Conservation (phyloP, 305 asterid species). For the Coffea humblotiana region DNA sequence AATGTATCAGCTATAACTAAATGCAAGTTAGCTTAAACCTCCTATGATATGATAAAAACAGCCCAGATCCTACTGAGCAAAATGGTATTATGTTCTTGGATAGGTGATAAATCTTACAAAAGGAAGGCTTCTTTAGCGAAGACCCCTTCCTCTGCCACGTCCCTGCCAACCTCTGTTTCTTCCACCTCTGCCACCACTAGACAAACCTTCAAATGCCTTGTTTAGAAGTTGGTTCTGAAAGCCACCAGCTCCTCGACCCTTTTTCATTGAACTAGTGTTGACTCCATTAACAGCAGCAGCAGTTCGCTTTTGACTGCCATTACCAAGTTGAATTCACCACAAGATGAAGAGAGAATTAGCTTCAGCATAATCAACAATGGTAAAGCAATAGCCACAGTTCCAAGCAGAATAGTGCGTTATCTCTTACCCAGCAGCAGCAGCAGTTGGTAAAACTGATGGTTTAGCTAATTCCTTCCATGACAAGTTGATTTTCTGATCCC, state of each 20-base stretch:
- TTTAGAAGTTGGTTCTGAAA: conserved; percentile 70
- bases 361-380: neutral
- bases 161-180: conserved; percentile 39
- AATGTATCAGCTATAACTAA: neutral
- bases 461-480: conserved; percentile 84
- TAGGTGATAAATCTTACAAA: neutral
- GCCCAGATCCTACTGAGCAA: neutral
- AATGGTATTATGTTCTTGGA: conserved; percentile 1
- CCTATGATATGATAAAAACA: neutral
- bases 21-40: conserved; percentile 1
- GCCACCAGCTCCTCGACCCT: conserved; percentile 66
- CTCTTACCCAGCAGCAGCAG: conserved; percentile 55
- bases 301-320: conserved; percentile 65
- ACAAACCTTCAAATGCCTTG: conserved; percentile 74
- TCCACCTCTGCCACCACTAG: conserved; percentile 44
- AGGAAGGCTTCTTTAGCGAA: conserved; percentile 25
- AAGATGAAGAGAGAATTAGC: neutral
- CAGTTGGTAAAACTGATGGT: conserved; percentile 40
- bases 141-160: conserved; percentile 64
- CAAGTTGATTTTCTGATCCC: conserved; percentile 73
- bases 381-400: conserved; percentile 1
- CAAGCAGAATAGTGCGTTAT: conserved; percentile 12
- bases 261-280: conserved; percentile 46
- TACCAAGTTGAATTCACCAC: neutral
- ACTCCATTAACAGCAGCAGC: conserved; percentile 49